Evolutionary conservation across 2,329 filamentous ascomycete species (phyloP), one percentile per base, ranked within the genome.

Genomic region (Aspergillus sojae): DNA sequence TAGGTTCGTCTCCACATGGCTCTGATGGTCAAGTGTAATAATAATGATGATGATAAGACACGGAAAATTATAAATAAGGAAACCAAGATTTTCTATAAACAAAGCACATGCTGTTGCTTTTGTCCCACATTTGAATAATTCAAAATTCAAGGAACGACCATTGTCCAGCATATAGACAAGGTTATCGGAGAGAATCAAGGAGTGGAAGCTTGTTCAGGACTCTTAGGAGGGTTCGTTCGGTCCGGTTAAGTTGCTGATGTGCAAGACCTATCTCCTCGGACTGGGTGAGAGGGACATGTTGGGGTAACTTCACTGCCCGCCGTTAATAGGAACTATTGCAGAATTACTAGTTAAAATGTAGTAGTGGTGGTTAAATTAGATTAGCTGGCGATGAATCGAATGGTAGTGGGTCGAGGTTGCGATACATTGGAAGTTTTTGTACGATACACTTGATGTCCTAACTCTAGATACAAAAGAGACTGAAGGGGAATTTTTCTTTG

Each of bases 1-100:
- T 97, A 97, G 67, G 89, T 87, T 79, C 94, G 89, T 84, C 94
- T 89, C 93, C 93, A 97, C 94, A 97, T 97, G 70, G 58, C 73
- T 72, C 65, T 58, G 58, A 58, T 62, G 28, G 46, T 46, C 10
- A 46, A 46, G 46, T 30, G 23, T 50, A 23, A 28, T 7, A 41
- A 41, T 41, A n/a, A n/a, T 19, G 3, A n/a, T 9, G 19, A 41
- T 9, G 16, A 41, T 41, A 41, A 41, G 39, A n/a, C 39, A 50
- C 46, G 16, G 26, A 30, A n/a, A 50, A 19, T 30, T 48, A 28
- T 30, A 30, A 50, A 26, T 23, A 48, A 30, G 46, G 46, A 50
- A 30, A 30, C 12, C 16, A 32, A 34, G 10, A 6, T 6, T 21
- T 34, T 21, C 28, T 52, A 52, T 52, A 30, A 19, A 32, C 10